Evolutionary conservation across 495 filamentous ascomycete genomes (phyloP).

Genomic region (Apiosordaria backusii): DNA sequence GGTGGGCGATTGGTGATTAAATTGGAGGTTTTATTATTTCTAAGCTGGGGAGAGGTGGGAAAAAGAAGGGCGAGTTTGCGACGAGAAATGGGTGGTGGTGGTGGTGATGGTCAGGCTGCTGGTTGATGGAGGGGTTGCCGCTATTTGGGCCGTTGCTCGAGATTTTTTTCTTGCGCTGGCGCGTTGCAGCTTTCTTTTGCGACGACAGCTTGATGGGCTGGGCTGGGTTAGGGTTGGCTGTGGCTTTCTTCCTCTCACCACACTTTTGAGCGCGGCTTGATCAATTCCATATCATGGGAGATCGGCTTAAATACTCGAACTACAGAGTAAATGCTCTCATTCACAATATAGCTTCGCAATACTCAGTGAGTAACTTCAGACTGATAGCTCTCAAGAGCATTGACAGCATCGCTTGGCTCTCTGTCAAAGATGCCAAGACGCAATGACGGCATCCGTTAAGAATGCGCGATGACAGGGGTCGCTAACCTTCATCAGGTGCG

Average conservation of each 20-base stretch:
- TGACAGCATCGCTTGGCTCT: no score
- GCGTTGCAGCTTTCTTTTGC: neutral
- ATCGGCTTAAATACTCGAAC: no score
- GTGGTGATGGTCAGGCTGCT: neutral
- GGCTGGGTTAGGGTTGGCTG: neutral
- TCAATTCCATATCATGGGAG: no score
- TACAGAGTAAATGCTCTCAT: no score
- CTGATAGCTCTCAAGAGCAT: no score
- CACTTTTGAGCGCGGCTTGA: neutral
- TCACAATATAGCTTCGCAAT: neutral
- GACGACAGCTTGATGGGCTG: constrained; percentile 3
- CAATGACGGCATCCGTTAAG: neutral
- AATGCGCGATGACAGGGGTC: neutral
- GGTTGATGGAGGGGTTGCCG: constrained; percentile 19
- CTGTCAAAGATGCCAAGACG: neutral
- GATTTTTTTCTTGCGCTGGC: constrained; percentile 8
- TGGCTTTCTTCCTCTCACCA: neutral
- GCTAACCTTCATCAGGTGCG: neutral
- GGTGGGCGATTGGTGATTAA: constrained; percentile 4
- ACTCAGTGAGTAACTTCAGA: no score
- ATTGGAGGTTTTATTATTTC: neutral
- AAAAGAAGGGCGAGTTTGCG: neutral
- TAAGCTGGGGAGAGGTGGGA: neutral
- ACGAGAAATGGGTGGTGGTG: neutral
- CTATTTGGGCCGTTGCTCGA: constrained; percentile 4